These are phyloP conservation scores for Murraya koenigii DNA, from an alignment of 345 rosid genomes.

Conservation along the genomic window DNA sequence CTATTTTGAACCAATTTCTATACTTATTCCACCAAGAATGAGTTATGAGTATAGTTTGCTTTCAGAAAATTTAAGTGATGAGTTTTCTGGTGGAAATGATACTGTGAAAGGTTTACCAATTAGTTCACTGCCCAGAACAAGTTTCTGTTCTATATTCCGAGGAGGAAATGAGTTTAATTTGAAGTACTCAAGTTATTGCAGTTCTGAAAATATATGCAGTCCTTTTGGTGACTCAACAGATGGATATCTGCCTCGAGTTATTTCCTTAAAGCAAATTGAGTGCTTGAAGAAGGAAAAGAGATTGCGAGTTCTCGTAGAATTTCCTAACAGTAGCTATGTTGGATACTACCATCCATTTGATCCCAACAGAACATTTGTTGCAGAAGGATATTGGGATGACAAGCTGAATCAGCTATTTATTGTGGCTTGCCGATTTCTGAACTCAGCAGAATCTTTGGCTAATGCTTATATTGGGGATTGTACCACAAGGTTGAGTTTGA, in stretches of 20 bases:
- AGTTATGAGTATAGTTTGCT: constrained; percentile 19
- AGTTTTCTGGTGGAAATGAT: constrained; percentile 16
- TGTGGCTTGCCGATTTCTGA: constrained; percentile 35
- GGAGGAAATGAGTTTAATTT: constrained; percentile 20
- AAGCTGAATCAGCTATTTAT: constrained; percentile 29
- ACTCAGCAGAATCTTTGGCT: constrained; percentile 24
- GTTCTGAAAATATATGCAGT: constrained; percentile 19
- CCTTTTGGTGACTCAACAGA: constrained; percentile 9
- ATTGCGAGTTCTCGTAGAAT: constrained; percentile 20
- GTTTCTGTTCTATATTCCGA: constrained; percentile 23
- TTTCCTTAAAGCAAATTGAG: constrained; percentile 27
- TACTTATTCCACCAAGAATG: constrained; percentile 36
- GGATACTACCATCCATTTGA: constrained; percentile 10
- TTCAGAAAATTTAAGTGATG: constrained; percentile 12
- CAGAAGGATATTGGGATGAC: constrained; percentile 55
- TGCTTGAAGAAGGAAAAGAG: constrained; percentile 24
- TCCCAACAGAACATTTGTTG: constrained; percentile 32
- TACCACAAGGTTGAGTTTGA: constrained; percentile 36
- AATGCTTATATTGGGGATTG: constrained; percentile 46
- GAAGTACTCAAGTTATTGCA: constrained; percentile 21
- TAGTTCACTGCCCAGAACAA: not conserved
- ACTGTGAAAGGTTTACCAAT: not conserved
- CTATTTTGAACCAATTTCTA: constrained; percentile 35
- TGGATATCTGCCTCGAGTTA: constrained; percentile 21
- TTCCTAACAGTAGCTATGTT: not conserved